A percentile compares a stretch with the other conserved stretches of the same genome.
phyloP scores from a whole-genome alignment of 257 asterid species.

The Plantago major region DNA sequence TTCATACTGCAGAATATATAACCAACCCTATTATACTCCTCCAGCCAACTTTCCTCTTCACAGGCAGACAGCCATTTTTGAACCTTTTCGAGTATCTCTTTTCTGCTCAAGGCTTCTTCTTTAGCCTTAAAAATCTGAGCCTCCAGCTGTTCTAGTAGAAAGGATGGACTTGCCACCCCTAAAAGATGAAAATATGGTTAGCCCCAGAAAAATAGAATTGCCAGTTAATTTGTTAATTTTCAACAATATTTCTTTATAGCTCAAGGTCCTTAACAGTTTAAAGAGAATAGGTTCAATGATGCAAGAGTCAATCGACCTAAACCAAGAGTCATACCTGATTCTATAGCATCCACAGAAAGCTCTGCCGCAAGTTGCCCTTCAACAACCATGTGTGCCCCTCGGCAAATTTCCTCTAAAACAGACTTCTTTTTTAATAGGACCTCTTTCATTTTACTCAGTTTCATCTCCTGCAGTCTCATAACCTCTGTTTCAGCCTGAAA shows the following conservation, averaged over 20 bases:
- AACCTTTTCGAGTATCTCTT: constrained; percentile 80
- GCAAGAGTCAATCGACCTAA: too few species aligned
- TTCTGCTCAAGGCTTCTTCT: constrained; percentile 75
- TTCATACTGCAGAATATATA: constrained; percentile 17
- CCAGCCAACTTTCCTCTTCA: constrained; percentile 92
- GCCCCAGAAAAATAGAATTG: neutral
- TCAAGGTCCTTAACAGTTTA: too few species aligned
- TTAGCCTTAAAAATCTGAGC: constrained; percentile 54
- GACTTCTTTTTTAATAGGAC: constrained; percentile 62
- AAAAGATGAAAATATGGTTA: constrained; percentile 19
- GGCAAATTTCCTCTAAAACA: constrained; percentile 66
- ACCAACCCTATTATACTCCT: constrained; percentile 88
- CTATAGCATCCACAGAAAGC: constrained; percentile 52
- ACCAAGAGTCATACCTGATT: constrained; percentile 47
- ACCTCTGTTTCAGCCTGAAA: constrained; percentile 81
- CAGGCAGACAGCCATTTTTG: constrained; percentile 88
- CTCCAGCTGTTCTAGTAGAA: constrained; percentile 72
- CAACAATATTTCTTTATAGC: neutral
- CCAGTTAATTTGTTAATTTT: neutral
- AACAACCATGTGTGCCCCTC: constrained; percentile 62
- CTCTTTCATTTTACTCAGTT: constrained; percentile 72
- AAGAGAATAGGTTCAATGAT: too few species aligned
- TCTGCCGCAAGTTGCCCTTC: constrained; percentile 40
- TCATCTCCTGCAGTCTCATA: constrained; percentile 58
- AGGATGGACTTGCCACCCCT: constrained; percentile 61